phyloP scores from a whole-genome alignment of 2,329 filamentous ascomycete species.

The Verticillium isaacii region DNA sequence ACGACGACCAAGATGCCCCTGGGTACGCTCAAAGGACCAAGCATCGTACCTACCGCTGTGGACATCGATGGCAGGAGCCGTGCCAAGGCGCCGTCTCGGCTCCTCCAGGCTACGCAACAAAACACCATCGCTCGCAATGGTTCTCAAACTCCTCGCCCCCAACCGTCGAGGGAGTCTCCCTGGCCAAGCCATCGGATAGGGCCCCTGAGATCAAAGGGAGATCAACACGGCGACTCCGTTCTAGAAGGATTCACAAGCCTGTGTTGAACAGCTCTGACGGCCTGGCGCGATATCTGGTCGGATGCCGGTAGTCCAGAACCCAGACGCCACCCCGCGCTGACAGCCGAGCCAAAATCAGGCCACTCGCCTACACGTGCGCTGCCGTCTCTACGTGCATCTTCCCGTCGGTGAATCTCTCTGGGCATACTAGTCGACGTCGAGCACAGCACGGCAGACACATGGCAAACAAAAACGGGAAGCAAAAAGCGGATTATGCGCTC shows the following conservation, averaged over 20 bases:
- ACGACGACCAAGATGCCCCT: no score
- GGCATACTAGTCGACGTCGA: neutral
- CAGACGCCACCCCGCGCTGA: constrained; percentile 3
- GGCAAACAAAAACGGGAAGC: neutral
- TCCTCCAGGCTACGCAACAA: no score
- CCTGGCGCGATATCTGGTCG: neutral
- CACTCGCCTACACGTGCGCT: neutral
- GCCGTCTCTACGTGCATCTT: neutral
- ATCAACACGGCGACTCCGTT: neutral
- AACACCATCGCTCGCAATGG: no score
- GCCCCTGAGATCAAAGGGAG: neutral
- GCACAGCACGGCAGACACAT: neutral
- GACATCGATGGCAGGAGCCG: no score
- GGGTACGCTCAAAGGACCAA: no score
- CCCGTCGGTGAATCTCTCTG: neutral
- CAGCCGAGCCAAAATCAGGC: neutral
- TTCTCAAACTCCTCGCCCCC: no score
- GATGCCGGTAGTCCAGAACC: neutral
- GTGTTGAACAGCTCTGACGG: neutral
- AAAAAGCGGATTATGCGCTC: neutral
- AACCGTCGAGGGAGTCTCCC: neutral
- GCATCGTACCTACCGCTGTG: no score
- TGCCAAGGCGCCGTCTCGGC: no score
- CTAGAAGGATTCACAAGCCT: neutral
- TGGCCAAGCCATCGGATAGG: neutral